phyloP scores from a whole-genome alignment of 768 basidiomycete genomes.

The Auricularia cornea region DNA sequence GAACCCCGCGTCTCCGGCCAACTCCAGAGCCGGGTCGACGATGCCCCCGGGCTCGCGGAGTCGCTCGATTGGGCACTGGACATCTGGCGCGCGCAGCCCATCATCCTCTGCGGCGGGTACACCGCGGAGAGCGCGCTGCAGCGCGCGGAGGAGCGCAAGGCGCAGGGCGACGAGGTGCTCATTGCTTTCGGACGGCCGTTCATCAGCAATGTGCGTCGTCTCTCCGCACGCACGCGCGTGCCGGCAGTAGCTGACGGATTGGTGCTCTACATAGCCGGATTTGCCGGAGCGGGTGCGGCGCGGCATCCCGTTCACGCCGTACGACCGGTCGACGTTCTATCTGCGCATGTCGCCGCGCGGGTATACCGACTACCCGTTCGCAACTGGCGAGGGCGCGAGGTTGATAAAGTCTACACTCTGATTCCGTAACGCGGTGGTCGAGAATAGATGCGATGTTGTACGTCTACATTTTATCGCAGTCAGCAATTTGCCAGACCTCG shows the following conservation, averaged over 20 bases:
- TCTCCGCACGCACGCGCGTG: background rate
- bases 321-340: background rate
- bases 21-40: background rate
- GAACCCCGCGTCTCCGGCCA: slow-evolving; percentile 7
- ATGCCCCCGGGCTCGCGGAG: background rate
- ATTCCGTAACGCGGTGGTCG: no score
- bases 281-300: background rate
- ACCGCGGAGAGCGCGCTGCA: background rate
- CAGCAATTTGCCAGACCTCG: no score
- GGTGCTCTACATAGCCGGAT: background rate
- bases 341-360: background rate
- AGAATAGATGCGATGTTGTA: no score
- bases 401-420: no score
- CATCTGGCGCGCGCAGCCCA: background rate
- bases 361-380: background rate
- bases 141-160: background rate
- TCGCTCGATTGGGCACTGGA: background rate
- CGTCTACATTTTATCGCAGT: no score
- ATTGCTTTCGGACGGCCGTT: slow-evolving; percentile 6
- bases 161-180: background rate
- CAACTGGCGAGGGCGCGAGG: background rate
- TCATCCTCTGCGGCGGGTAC: slow-evolving; percentile 4
- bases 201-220: slow-evolving; percentile 4
- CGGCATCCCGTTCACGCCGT: background rate
- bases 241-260: background rate